phyloP scores from a whole-genome alignment of 2,329 filamentous ascomycete genomes.

The Talaromyces sp. region DNA sequence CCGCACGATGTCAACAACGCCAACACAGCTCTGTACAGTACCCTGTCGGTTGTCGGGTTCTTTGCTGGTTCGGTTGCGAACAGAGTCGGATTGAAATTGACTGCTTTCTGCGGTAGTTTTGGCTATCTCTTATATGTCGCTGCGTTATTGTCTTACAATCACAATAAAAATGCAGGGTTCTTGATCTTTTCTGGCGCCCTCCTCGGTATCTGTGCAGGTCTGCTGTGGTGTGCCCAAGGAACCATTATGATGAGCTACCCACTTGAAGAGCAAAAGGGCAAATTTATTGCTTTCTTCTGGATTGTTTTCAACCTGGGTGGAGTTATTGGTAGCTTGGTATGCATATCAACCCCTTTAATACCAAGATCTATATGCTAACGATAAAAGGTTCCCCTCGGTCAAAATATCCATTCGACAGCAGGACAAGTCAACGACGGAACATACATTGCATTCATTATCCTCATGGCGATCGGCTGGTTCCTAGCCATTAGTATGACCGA shows the following conservation, averaged over 20 bases:
- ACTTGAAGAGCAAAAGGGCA: constrained; percentile 72
- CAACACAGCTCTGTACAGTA: constrained; percentile 66
- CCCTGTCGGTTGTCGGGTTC: constrained; percentile 62
- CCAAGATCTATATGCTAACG: neutral
- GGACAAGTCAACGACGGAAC: constrained; percentile 60
- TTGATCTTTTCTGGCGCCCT: constrained; percentile 46
- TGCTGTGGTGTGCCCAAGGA: constrained; percentile 48
- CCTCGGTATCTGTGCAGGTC: constrained; percentile 44
- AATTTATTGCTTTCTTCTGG: constrained; percentile 90
- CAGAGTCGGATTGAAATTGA: constrained; percentile 38
- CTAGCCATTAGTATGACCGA: constrained; percentile 67
- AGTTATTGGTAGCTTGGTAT: constrained; percentile 71
- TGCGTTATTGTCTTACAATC: constrained; percentile 47
- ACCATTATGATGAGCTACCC: constrained; percentile 73
- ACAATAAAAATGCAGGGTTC: constrained; percentile 44
- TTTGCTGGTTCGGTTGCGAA: constrained; percentile 51
- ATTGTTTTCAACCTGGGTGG: constrained; percentile 90
- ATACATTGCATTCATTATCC: constrained; percentile 83
- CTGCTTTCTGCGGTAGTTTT: constrained; percentile 42
- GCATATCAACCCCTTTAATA: constrained; percentile 16
- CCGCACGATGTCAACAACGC: constrained; percentile 58
- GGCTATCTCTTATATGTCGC: constrained; percentile 47
- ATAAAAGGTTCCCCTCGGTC: constrained; percentile 39
- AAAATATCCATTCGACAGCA: constrained; percentile 39
- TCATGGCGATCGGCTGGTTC: constrained; percentile 67